A percentile compares a stretch with the other conserved stretches of the same genome.
Evolutionary conservation across 1,284 basidiomycete species (phyloP).

Genomic region (Tilletia caries): DNA sequence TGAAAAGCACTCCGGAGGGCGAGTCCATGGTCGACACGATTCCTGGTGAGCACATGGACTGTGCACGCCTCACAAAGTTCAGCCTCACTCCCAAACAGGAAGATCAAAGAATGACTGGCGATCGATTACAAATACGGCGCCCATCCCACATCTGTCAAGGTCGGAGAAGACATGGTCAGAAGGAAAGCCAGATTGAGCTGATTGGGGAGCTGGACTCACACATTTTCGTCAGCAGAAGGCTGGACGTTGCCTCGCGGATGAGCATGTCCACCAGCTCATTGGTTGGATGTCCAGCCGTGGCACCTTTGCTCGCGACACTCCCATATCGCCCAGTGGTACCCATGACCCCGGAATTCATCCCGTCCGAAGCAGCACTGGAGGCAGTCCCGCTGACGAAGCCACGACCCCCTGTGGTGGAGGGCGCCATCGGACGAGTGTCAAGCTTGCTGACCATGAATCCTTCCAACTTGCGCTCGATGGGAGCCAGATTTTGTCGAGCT

Average conservation of each 20-base stretch:
- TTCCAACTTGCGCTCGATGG: constrained; percentile 47
- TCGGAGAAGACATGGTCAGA: neutral
- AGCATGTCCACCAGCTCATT: constrained; percentile 50
- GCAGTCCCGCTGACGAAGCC: neutral
- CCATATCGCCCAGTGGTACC: neutral
- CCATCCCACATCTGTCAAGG: constrained; percentile 15
- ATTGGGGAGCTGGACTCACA: constrained; percentile 22
- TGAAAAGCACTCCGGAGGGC: no score
- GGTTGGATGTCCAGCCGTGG: constrained; percentile 36
- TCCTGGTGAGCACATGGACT: no score
- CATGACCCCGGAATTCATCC: neutral
- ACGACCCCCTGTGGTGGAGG: neutral
- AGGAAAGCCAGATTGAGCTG: neutral
- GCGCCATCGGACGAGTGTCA: constrained; percentile 26
- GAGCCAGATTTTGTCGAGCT: constrained; percentile 45
- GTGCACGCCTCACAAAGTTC: no score
- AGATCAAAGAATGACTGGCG: no score
- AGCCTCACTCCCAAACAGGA: no score
- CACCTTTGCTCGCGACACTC: neutral
- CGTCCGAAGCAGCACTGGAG: neutral
- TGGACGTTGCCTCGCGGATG: constrained; percentile 48
- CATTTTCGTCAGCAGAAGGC: constrained; percentile 44
- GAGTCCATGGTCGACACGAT: no score
- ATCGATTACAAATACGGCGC: constrained; percentile 16
- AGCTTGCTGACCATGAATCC: constrained; percentile 35